Conservation (phyloP, 2,329 filamentous ascomycete genomes). For the Sclerotinia spermophila region DNA sequence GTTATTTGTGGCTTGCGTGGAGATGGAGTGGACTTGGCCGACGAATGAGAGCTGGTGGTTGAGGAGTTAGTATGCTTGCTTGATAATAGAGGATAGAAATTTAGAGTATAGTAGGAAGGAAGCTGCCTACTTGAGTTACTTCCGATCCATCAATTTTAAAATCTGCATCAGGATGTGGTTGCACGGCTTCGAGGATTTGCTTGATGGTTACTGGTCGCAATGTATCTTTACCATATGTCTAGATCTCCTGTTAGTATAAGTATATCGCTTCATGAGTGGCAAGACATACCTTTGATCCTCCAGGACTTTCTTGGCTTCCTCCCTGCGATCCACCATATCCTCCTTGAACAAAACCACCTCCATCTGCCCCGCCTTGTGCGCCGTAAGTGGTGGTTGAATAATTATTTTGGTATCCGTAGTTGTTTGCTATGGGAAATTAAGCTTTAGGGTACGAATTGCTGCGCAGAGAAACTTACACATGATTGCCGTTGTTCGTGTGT, state of each 20-base stretch:
- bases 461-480: neutral
- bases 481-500: neutral
- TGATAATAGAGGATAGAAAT: neutral
- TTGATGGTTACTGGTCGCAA: constrained; percentile 94
- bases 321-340: constrained; percentile 51
- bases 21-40: constrained; percentile 85
- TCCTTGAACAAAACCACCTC: constrained; percentile 54
- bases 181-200: constrained; percentile 79
- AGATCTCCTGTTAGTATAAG: constrained; percentile 5
- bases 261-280: neutral
- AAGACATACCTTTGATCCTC: constrained; percentile 44
- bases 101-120: neutral
- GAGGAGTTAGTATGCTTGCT: constrained; percentile 15
- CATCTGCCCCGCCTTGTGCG: constrained; percentile 55
- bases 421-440: neutral
- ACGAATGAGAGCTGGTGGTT: constrained; percentile 70
- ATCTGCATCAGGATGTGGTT: constrained; percentile 68
- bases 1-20: constrained; percentile 82
- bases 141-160: constrained; percentile 79
- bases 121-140: constrained; percentile 52
- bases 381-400: constrained; percentile 38
- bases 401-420: constrained; percentile 35
- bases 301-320: constrained; percentile 51
- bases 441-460: neutral
- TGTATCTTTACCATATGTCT: constrained; percentile 69